Evolutionary conservation across 495 filamentous ascomycete genomes (phyloP), one percentile per base, ranked within the genome.

Genomic region (Aspergillus taichungensis): DNA sequence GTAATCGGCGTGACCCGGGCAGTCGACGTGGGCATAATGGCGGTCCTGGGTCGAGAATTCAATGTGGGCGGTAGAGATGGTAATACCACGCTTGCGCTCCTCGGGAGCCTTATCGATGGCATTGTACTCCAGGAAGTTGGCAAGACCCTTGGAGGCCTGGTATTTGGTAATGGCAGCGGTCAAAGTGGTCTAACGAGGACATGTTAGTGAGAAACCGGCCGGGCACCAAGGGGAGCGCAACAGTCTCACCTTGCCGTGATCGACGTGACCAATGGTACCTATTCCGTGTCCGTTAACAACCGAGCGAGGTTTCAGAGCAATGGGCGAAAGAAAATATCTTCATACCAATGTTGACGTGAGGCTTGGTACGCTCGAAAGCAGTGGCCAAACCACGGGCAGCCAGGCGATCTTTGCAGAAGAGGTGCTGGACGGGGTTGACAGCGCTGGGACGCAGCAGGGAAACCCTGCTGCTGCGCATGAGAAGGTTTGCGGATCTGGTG

Each of bases 21-120:
- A 98, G 79, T 98, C 92, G 73, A 98, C 92, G 79, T 98, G 92
- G 57, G 92, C 89, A 73, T 98, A 98, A 73, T 98, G 92, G 53
- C 94, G 81, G 54, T 63, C 64, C 5, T 94, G 85, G 62, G 92
- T 97, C 58, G 84, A 74, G 71, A 96, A 98, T 74, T 98, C 92
- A 70, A 98, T 94, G 73, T 98, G 92, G 50, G 92, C 88, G 34
- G 91, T 88, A 38, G 92, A 87, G 72, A 98, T 98, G 60, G 92
- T 98, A 69, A 98, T 98, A 83, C 92, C 92, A 81, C 92, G 94
- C 77, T 95, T 95, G 55, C 92, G 83, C 79, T 98, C 92, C 69
- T 98, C 92, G 42, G 92, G 92, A 35, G 92, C 92, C 74, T 98
- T 98, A 70, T 98, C 92, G 64, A 98, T 98, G 60, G 92, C 69